phyloP scores from a whole-genome alignment of 1,284 basidiomycete species.

The Ceratobasidium sp. region DNA sequence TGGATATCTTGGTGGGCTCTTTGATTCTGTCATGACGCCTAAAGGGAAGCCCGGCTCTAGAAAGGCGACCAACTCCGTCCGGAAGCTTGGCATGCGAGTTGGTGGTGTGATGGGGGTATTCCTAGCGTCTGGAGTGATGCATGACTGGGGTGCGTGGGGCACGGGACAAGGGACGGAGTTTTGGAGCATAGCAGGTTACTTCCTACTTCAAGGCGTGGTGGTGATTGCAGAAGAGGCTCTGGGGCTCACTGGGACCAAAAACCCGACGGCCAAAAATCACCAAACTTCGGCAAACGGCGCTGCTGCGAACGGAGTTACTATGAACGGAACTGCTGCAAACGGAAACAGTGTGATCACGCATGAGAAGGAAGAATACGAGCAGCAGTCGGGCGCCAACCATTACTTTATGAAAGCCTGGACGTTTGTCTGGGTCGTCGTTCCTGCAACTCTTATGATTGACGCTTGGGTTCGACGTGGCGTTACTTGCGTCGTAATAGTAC shows the following conservation, averaged over 20 bases:
- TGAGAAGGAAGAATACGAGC: background rate
- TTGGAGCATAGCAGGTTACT: conserved; percentile 64
- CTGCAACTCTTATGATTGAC: conserved; percentile 31
- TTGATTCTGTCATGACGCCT: background rate
- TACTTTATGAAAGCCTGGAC: conserved; percentile 34
- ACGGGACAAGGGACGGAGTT: conserved; percentile 69
- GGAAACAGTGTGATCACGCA: background rate
- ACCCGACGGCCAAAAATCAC: background rate
- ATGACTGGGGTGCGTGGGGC: conserved; percentile 69
- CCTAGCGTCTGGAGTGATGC: conserved; percentile 68
- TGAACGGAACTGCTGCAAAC: background rate
- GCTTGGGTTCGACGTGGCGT: conserved; percentile 32
- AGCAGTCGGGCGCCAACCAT: background rate
- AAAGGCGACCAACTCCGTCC: background rate
- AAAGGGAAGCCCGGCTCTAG: background rate
- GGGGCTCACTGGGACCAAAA: background rate
- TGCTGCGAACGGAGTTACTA: background rate
- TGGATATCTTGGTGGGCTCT: background rate
- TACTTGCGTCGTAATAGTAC: conserved; percentile 20
- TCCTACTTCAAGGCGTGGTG: conserved; percentile 69
- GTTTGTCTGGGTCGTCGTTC: conserved; percentile 31
- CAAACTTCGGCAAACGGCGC: background rate
- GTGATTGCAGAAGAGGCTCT: conserved; percentile 62
- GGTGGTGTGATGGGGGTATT: conserved; percentile 70
- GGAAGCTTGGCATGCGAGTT: conserved; percentile 20